Evolutionary conservation across 1,284 basidiomycete genomes (phyloP), one percentile per base, ranked within the genome.

Genomic region (Hymenochaete sp.): DNA sequence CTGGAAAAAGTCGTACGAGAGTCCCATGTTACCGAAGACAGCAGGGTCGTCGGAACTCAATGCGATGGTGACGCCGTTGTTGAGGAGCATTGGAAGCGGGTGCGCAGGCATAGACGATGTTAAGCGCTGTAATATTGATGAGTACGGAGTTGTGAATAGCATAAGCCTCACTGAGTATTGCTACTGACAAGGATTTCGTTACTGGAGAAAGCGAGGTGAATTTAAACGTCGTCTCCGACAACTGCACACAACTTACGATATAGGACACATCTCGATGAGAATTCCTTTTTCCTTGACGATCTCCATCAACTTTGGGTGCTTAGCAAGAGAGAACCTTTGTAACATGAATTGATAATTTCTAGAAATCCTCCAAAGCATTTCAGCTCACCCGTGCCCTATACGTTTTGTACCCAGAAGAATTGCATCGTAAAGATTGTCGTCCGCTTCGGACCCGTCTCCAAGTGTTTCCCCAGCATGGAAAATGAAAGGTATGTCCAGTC

Each of bases 391-490:
- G 61, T 89, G 85, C 0, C 85, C 85, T 45, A 88, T 87, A 11
- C 85, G 73, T 55, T 79, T 84, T 3, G 85, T 83, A 18, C 79
- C 84, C 13, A 88, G 65, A 25, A 86, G 59, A 36, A 89, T 75
- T 2, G 85, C 85, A 57, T 89, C 85, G 56, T 83, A 87, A 28
- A 90, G 62, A 56, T 90, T 90, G 40, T 72, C 59, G 53, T 90
- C 86, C 11, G 80, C 77, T 25, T 65, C 61, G 7, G 72, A 74
- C 3, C 84, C 84, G 55, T 88, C 85, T 4, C 79, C 78, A 13
- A 82, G 67, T 0, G 83, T 88, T 62, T 88, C 83, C 26, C 84
- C 86, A 0, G 82, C 85, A 55, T 89, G 87, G 53, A 89, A 78
- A 38, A 89, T 72, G 59, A 85, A 86, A 1, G 87, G 86, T 22